A percentile compares a stretch with the other conserved stretches of the same genome.
Evolutionary conservation across 805 yeast genomes (phyloP).

Genomic region (Suhomyces sp.): DNA sequence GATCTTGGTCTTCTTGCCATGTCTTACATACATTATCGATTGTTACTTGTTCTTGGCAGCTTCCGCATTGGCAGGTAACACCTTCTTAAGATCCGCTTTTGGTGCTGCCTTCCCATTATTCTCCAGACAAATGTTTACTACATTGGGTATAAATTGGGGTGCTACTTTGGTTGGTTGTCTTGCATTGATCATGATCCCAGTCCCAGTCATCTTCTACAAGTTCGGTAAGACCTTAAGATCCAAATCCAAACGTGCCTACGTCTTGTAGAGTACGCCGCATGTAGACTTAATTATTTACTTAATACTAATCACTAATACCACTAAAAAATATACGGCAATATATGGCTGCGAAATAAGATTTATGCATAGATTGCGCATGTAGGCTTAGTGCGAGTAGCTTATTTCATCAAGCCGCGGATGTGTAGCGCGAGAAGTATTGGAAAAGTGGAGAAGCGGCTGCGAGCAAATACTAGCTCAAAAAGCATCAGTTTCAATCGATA

Average conservation of each 20-base stretch:
- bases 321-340: not conserved
- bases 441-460: too few species aligned
- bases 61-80: conserved; percentile 62
- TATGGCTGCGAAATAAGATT: not conserved
- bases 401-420: not conserved
- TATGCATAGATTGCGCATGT: not conserved
- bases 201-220: conserved; percentile 51
- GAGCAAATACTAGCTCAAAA: too few species aligned
- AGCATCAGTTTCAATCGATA: too few species aligned
- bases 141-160: conserved; percentile 54
- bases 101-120: conserved; percentile 64
- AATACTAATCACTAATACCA: not conserved
- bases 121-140: conserved; percentile 49
- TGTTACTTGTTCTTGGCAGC: conserved; percentile 58
- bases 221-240: conserved; percentile 38
- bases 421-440: not conserved
- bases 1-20: conserved; percentile 55
- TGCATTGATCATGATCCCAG: conserved; percentile 49
- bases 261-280: conserved; percentile 2
- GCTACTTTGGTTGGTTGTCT: conserved; percentile 52
- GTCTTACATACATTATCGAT: conserved; percentile 59
- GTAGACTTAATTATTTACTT: not conserved
- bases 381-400: not conserved
- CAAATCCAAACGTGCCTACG: conserved; percentile 13
- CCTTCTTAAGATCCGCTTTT: conserved; percentile 55